Evolutionary conservation across 352 stramenopile species (phyloP), one percentile per base, ranked within the genome.

Genomic region (Globisporangium parvum): DNA sequence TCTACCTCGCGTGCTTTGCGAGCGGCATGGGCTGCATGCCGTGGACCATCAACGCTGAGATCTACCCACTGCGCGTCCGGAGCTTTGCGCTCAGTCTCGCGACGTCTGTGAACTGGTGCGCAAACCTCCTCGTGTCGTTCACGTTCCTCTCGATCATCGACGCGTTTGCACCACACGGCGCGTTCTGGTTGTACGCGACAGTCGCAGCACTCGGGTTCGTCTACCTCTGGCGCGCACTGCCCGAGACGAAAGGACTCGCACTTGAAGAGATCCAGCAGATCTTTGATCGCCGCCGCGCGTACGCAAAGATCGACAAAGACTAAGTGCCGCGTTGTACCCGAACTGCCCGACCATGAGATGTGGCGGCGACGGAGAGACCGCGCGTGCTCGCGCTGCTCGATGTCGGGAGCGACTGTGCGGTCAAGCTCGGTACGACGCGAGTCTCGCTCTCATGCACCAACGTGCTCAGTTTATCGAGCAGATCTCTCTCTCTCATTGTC

Each of bases 41-140:
- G 0, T 98, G 93, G 93, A 97, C 89, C 0, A 93, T 98, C 58
- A 97, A 97, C 64, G 83, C 86, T 31, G 95, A 98, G 70, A 98
- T 98, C 62, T 98, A 96, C 66, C 88, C 90, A 8, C 69, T 96
- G 9, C 72, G 84, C 35, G 82, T 88, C 20, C 90, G 95, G 37
- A 96, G 84, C 31, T 76, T 95, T 20, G 87, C 82, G 9, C 79
- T 97, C 2, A 95, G 85, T 52, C 62, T 88, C 9, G 82, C 90
- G 5, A 98, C 95, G 17, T 86, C 86, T 2, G 83, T 94, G 15
- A 97, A 97, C 66, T 98, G 95, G 93, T 51, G 97, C 55, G 72
- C 79, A 10, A 98, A 98, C 65, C 60, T 98, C 2, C 52, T 98
- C 12, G 80, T 98, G 35, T 96, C 86, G 37, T 90, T 96, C 51